Evolutionary conservation across 495 filamentous ascomycete species (phyloP).

Genomic region (Saxophila tyrrhenica): DNA sequence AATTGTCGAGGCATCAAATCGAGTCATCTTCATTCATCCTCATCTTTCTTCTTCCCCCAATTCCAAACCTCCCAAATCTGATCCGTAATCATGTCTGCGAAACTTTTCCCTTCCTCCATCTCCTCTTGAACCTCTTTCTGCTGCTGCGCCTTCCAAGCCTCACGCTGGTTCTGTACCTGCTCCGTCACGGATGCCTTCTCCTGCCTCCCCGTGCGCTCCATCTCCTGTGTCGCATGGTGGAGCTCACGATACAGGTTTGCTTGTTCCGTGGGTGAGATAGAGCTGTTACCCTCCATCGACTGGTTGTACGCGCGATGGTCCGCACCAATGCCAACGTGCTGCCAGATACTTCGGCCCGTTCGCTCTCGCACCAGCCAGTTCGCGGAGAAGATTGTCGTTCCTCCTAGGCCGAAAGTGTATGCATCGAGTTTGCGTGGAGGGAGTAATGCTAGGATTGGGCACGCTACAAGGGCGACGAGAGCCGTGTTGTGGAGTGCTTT

Average conservation of each 20-base stretch:
- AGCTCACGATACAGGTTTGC: conserved; percentile 11
- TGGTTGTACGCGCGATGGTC: conserved; percentile 11
- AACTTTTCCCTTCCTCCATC: conserved; percentile 66
- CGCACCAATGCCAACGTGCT: conserved; percentile 14
- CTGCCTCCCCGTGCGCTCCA: conserved; percentile 28
- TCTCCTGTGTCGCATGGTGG: conserved; percentile 8
- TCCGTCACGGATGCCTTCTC: conserved; percentile 46
- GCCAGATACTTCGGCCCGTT: conserved; percentile 44
- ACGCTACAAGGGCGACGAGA: conserved; percentile 50
- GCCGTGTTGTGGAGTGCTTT: conserved; percentile 50
- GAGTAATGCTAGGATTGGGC: conserved; percentile 58
- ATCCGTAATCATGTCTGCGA: conserved; percentile 69
- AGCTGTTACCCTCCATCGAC: conserved; percentile 16
- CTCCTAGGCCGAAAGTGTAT: conserved; percentile 53
- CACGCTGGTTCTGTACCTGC: conserved; percentile 35
- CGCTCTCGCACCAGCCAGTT: conserved; percentile 52
- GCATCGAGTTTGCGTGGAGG: conserved; percentile 71
- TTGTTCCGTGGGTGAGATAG: conserved; percentile 5
- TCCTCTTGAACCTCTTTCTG: conserved; percentile 59
- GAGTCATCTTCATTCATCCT: conserved; percentile 9
- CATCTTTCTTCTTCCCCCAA: conserved; percentile 36
- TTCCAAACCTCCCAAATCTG: conserved; percentile 77
- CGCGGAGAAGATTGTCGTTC: conserved; percentile 13
- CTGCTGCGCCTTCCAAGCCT: conserved; percentile 63
- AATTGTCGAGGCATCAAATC: not conserved